Evolutionary conservation across 306 rosid genomes (phyloP).

Genomic region (Inga laurina): DNA sequence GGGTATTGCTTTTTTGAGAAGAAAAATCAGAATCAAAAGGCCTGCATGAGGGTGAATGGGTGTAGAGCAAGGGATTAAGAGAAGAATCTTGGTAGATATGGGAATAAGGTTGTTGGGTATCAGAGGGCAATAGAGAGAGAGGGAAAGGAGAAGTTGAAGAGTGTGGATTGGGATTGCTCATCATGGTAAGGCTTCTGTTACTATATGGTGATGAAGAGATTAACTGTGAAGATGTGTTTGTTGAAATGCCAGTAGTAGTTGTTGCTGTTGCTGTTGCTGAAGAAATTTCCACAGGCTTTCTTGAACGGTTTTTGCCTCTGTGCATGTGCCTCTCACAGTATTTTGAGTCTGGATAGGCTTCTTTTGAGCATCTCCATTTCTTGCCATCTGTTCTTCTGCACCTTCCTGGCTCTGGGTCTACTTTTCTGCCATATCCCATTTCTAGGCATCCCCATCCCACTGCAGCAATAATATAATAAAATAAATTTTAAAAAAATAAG

Average conservation of each 20-base stretch:
- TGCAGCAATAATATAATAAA: constrained; percentile 41
- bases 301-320: constrained; percentile 99
- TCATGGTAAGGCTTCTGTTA: constrained; percentile 44
- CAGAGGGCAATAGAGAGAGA: constrained; percentile 55
- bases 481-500: background rate
- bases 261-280: constrained; percentile 28
- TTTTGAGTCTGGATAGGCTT: constrained; percentile 97
- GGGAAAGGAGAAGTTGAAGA: constrained; percentile 55
- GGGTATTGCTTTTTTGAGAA: constrained; percentile 48
- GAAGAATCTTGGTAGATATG: constrained; percentile 54
- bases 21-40: constrained; percentile 53
- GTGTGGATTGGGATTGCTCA: constrained; percentile 38
- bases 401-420: constrained; percentile 99
- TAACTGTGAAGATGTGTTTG: constrained; percentile 43
- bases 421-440: constrained; percentile 94
- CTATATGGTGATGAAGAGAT: constrained; percentile 40
- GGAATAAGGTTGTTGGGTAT: constrained; percentile 39
- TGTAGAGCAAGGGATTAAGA: constrained; percentile 53
- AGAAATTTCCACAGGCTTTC: constrained; percentile 99
- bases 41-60: constrained; percentile 58
- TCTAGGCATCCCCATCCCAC: constrained; percentile 97
- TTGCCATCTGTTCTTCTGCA: constrained; percentile 99
- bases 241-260: constrained; percentile 16
- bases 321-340: constrained; percentile 99
- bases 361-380: constrained; percentile 99